Percentiles rank a stretch among this genome's conserved stretches.
These are phyloP conservation scores for Kodamaea nitidulidarum DNA, from an alignment of 805 yeast species.

Conservation along the genomic window DNA sequence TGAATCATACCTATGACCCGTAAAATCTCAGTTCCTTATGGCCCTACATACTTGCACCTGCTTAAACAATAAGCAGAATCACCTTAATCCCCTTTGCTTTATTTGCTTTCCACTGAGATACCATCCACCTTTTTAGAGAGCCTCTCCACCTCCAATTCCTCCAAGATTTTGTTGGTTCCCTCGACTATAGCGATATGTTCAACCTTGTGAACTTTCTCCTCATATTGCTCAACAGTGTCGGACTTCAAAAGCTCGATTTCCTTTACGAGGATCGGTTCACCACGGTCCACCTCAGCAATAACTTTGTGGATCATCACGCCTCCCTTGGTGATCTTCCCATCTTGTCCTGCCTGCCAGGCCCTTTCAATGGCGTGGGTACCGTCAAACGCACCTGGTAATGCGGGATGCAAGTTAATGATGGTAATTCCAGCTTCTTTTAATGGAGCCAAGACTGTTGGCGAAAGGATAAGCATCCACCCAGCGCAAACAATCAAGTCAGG, in stretches of 20 bases:
- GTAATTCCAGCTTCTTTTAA: constrained; percentile 58
- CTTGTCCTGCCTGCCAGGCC: constrained; percentile 93
- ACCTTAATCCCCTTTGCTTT: too few species aligned
- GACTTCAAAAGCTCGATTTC: constrained; percentile 67
- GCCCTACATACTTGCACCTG: too few species aligned
- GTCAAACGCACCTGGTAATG: constrained; percentile 94
- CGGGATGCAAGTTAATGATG: constrained; percentile 93
- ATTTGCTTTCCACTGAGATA: not conserved
- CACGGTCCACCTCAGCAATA: constrained; percentile 93
- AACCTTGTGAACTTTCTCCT: constrained; percentile 69
- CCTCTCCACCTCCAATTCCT: constrained; percentile 20
- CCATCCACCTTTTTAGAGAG: not conserved
- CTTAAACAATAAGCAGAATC: too few species aligned
- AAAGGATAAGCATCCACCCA: constrained; percentile 95
- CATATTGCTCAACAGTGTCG: constrained; percentile 78
- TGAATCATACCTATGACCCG: too few species aligned
- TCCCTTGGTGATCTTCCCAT: constrained; percentile 67
- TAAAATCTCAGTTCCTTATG: too few species aligned
- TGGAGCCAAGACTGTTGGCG: constrained; percentile 69
- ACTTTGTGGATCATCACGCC: constrained; percentile 97
- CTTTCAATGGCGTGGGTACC: constrained; percentile 97
- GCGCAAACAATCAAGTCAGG: constrained; percentile 95
- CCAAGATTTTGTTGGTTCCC: constrained; percentile 67
- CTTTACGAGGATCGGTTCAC: constrained; percentile 81
- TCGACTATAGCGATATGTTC: constrained; percentile 94